Evolutionary conservation across 805 yeast species (phyloP).

Genomic region (Lachancea sp.): DNA sequence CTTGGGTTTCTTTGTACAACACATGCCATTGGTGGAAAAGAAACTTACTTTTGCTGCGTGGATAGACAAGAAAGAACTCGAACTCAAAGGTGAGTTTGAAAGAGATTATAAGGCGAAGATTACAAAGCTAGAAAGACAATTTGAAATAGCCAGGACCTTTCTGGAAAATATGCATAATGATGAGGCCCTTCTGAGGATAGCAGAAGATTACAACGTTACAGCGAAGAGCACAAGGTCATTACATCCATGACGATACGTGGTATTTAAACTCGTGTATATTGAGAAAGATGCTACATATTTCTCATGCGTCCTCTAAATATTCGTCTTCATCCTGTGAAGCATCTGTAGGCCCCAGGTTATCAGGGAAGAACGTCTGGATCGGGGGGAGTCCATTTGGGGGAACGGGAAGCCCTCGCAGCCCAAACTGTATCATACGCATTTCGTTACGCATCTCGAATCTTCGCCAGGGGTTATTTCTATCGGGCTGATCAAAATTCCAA

Average conservation of each 20-base stretch:
- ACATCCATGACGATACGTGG: not conserved
- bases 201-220: conserved; percentile 6
- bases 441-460: conserved; percentile 16
- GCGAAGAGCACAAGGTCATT: not conserved
- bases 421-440: conserved; percentile 25
- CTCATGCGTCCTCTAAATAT: conserved; percentile 14
- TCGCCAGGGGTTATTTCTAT: conserved; percentile 7
- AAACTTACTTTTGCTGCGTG: conserved; percentile 67
- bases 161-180: conserved; percentile 16
- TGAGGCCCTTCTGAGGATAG: conserved; percentile 14
- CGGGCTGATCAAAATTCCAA: conserved; percentile 5
- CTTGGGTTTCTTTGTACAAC: conserved; percentile 54
- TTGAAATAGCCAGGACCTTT: conserved; percentile 11
- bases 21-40: conserved; percentile 65
- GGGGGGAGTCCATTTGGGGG: conserved; percentile 5
- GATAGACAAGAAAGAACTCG: conserved; percentile 46
- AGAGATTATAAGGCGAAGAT: conserved; percentile 48
- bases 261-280: not conserved
- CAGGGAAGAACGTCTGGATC: conserved; percentile 6
- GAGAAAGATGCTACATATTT: conserved; percentile 3
- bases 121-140: conserved; percentile 31
- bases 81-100: conserved; percentile 43
- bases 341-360: conserved; percentile 3
- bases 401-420: conserved; percentile 15
- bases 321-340: conserved; percentile 27